Evolutionary conservation across 495 filamentous ascomycete genomes (phyloP), one percentile per base, ranked within the genome.

Genomic region (Neurospora sp.): DNA sequence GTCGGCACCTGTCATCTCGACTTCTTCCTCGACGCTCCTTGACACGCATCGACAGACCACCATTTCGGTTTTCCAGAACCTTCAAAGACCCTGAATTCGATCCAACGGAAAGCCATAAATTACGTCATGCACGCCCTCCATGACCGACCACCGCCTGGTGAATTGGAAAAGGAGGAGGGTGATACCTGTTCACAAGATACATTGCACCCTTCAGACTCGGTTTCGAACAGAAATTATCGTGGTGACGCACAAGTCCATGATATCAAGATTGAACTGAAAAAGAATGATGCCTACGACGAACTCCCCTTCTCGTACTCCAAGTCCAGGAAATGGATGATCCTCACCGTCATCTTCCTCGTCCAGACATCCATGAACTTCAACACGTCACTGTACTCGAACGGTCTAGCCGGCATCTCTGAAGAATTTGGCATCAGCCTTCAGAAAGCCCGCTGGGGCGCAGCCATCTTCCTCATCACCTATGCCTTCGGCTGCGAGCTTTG

Each of bases 351-450:
- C 78, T 93, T 93, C 82, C 78, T 86, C 47, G 90, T 94, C 8
- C 92, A 94, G 75, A 88, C 90, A 69, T 93, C 91, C 5, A 94
- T 94, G 92, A 94, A 94, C 83, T 92, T 94, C 85, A 94, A 94
- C 83, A 90, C 90, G 10, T 89, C 87, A 39, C 85, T 93, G 12
- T 94, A 92, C 80, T 85, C 89, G 44, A 92, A 91, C 76, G 91
- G 86, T 16, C 80, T 93, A 14, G 74, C 74, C 0, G 87, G 87
- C 7, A 86, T 94, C 71, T 83, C 87, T 1, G 80, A 88, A 59
- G 80, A 91, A 44, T 94, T 91, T 78, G 68, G 82, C 18, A 88
- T 94, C 72, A 89, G 87, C 75, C 82, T 83, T 40, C 89, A 92
- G 77, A 86, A 86, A 0, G 91, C 90, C 2, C 86, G 91, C 38